Percentiles rank a stretch among this genome's conserved stretches.
Evolutionary conservation across 371 early-diverging fungal genomes (phyloP).

Genomic region (Fennellomyces sp.): DNA sequence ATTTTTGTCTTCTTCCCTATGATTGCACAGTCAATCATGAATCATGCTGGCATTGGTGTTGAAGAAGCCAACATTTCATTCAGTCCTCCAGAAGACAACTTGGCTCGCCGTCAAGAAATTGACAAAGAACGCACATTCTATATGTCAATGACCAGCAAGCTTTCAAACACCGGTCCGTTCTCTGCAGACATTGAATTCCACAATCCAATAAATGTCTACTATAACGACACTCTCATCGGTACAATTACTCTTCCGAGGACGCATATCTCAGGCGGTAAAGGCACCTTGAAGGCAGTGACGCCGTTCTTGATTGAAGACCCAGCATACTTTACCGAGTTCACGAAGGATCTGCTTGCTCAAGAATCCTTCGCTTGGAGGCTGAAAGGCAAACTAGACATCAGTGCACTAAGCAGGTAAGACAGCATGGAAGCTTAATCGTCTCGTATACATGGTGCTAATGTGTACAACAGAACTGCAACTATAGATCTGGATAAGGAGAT

Average conservation of each 20-base stretch:
- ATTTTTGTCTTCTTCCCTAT: too few relatives aligned
- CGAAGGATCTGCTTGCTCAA: slow-evolving; percentile 47
- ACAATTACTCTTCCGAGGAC: slow-evolving; percentile 38
- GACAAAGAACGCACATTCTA: slow-evolving; percentile 39
- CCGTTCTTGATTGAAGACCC: slow-evolving; percentile 41
- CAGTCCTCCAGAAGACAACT: slow-evolving; percentile 20
- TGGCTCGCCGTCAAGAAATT: slow-evolving; percentile 32
- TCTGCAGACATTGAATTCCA: slow-evolving; percentile 54
- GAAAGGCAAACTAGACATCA: slow-evolving; percentile 48
- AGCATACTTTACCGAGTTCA: slow-evolving; percentile 43
- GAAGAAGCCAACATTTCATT: slow-evolving; percentile 51
- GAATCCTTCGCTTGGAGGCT: slow-evolving; percentile 53
- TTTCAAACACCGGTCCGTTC: slow-evolving; percentile 61
- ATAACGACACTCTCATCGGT: slow-evolving; percentile 43
- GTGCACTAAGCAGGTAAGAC: slow-evolving; percentile 51
- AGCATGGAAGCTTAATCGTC: too few relatives aligned
- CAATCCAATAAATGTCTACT: slow-evolving; percentile 49
- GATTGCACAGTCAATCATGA: slow-evolving; percentile 57
- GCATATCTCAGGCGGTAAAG: slow-evolving; percentile 49
- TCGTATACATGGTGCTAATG: neutral
- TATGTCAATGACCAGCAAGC: slow-evolving; percentile 46
- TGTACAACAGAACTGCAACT: slow-evolving; percentile 34
- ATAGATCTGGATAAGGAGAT: slow-evolving; percentile 39
- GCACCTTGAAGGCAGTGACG: slow-evolving; percentile 31
- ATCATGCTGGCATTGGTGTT: slow-evolving; percentile 48